Evolutionary conservation across 768 basidiomycete species (phyloP).

Genomic region (Imleria badia): DNA sequence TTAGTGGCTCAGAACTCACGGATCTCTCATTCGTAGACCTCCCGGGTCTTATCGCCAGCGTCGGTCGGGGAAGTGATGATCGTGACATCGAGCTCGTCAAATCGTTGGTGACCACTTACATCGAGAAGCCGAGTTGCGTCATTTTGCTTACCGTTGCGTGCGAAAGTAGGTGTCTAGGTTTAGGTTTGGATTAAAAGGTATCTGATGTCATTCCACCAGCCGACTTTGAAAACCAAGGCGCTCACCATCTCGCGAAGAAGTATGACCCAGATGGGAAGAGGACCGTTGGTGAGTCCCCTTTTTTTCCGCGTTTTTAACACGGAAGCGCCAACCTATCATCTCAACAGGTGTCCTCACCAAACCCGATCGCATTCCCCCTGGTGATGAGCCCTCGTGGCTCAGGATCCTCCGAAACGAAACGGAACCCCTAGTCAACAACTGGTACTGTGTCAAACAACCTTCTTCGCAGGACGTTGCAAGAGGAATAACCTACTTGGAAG

Average conservation of each 20-base stretch:
- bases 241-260: conserved; percentile 60
- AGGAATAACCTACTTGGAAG: conserved; percentile 52
- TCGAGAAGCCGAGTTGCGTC: conserved; percentile 64
- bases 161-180: conserved; percentile 20
- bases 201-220: conserved; percentile 55
- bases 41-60: conserved; percentile 62
- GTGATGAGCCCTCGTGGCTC: conserved; percentile 46
- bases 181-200: conserved; percentile 7
- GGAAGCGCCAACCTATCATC: background rate
- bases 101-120: conserved; percentile 56
- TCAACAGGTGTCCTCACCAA: conserved; percentile 51
- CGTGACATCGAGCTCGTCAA: conserved; percentile 64
- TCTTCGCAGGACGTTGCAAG: conserved; percentile 23
- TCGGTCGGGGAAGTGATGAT: conserved; percentile 46
- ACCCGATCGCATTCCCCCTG: conserved; percentile 52
- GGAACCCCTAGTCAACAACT: conserved; percentile 27
- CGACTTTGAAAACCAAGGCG: conserved; percentile 80
- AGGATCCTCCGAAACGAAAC: conserved; percentile 54
- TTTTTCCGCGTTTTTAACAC: conserved; percentile 40
- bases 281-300: conserved; percentile 58
- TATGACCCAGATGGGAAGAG: conserved; percentile 62
- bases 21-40: conserved; percentile 68
- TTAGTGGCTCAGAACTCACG: conserved; percentile 57
- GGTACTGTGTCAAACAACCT: conserved; percentile 43
- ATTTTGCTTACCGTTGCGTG: conserved; percentile 64